Evolutionary conservation across 352 stramenopile genomes (phyloP).

Genomic region (Globisporangium viniferum): DNA sequence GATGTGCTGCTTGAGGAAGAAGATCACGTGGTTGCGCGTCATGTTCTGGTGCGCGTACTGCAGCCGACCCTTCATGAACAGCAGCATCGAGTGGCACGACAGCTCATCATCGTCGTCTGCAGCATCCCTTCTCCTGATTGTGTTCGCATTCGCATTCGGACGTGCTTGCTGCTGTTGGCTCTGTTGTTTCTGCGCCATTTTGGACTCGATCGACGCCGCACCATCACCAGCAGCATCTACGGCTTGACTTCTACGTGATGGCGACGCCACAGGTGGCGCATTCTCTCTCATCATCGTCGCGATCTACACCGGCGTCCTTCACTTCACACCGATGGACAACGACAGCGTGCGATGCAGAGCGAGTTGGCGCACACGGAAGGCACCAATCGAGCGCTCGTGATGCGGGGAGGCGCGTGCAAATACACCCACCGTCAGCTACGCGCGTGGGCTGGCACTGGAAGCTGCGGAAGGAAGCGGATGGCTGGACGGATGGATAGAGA

Average conservation of each 20-base stretch:
- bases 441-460: background rate
- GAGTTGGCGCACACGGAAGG: background rate
- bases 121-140: constrained; percentile 15
- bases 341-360: background rate
- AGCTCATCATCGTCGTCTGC: constrained; percentile 15
- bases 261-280: background rate
- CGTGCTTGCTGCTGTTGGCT: background rate
- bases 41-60: constrained; percentile 21
- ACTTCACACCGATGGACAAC: background rate
- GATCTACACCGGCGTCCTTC: background rate
- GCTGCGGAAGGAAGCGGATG: background rate
- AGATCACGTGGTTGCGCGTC: constrained; percentile 26
- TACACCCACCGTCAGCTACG: background rate
- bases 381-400: background rate
- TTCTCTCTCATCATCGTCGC: background rate
- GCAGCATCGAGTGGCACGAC: constrained; percentile 10
- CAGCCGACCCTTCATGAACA: background rate
- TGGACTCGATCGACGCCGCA: background rate
- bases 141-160: background rate
- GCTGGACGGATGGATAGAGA: background rate
- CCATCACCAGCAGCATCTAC: background rate
- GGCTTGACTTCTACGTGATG: background rate
- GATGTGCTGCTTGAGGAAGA: constrained; percentile 44
- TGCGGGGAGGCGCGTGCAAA: background rate
- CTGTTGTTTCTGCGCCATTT: background rate